phyloP scores from a whole-genome alignment of 2,329 filamentous ascomycete species.

The Monilinia laxa region DNA sequence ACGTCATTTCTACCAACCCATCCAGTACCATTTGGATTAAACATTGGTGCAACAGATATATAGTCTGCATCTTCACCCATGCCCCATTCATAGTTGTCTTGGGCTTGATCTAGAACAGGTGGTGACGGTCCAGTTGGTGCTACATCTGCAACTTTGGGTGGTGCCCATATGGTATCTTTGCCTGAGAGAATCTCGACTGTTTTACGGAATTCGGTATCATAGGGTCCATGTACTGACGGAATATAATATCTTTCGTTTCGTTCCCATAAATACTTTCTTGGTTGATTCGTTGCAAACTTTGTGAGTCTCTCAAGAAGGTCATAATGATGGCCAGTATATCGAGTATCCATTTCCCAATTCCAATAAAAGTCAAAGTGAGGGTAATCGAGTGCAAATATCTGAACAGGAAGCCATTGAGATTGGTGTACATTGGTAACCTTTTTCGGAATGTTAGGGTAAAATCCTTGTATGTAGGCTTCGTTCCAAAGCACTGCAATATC shows the following conservation, averaged over 20 bases:
- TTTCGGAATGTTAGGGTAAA: conserved; percentile 71
- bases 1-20: conserved; percentile 68
- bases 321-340: conserved; percentile 79
- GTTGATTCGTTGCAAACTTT: conserved; percentile 64
- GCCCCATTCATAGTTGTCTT: conserved; percentile 74
- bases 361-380: conserved; percentile 67
- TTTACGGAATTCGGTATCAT: conserved; percentile 64
- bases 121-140: conserved; percentile 63
- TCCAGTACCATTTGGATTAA: conserved; percentile 69
- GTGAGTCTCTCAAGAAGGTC: conserved; percentile 68
- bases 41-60: conserved; percentile 67
- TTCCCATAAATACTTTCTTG: conserved; percentile 72
- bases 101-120: conserved; percentile 54
- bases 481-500: conserved; percentile 74
- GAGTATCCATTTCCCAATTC: conserved; percentile 76
- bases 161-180: conserved; percentile 57
- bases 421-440: conserved; percentile 41
- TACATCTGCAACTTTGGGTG: conserved; percentile 58
- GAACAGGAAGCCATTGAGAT: conserved; percentile 58
- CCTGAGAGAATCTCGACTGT: conserved; percentile 51
- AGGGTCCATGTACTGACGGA: conserved; percentile 65
- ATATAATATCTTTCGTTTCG: conserved; percentile 72
- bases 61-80: conserved; percentile 74
- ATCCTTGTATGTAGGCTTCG: conserved; percentile 68
- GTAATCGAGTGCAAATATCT: conserved; percentile 73